Conservation (phyloP, 345 rosid species). For the Gossypium raimondii region DNA sequence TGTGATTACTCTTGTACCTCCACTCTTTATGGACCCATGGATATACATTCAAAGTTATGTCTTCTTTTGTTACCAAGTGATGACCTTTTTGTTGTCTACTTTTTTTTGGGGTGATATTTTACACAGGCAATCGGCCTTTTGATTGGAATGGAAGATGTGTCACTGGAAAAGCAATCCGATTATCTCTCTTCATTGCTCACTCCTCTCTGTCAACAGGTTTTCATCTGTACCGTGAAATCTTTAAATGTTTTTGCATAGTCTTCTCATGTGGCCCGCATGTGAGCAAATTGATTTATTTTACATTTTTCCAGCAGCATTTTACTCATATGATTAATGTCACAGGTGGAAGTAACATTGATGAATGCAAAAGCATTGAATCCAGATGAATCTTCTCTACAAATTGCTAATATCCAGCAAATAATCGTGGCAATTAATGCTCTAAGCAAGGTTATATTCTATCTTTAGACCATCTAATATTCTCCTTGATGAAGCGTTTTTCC, state of each 20-base stretch:
- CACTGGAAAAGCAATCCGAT: conserved; percentile 76
- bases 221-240: conserved; percentile 1
- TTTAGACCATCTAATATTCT: conserved; percentile 12
- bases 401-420: conserved; percentile 62
- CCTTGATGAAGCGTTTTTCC: not conserved
- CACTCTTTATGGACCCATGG: not conserved
- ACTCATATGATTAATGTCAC: conserved; percentile 22
- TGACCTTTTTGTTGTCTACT: not conserved
- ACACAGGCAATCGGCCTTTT: conserved; percentile 82
- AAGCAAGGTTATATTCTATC: conserved; percentile 70
- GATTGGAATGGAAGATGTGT: conserved; percentile 89
- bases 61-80: not conserved
- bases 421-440: conserved; percentile 87
- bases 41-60: not conserved
- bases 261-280: not conserved
- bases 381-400: conserved; percentile 52
- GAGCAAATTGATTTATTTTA: not conserved
- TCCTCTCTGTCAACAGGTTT: conserved; percentile 91
- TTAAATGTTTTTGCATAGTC: conserved; percentile 5
- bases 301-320: conserved; percentile 17
- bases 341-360: conserved; percentile 64
- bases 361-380: conserved; percentile 44
- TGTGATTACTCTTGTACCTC: not conserved
- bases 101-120: conserved; percentile 9
- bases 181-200: conserved; percentile 81